phyloP scores from a whole-genome alignment of 805 yeast species.

The Candida quercuum region DNA sequence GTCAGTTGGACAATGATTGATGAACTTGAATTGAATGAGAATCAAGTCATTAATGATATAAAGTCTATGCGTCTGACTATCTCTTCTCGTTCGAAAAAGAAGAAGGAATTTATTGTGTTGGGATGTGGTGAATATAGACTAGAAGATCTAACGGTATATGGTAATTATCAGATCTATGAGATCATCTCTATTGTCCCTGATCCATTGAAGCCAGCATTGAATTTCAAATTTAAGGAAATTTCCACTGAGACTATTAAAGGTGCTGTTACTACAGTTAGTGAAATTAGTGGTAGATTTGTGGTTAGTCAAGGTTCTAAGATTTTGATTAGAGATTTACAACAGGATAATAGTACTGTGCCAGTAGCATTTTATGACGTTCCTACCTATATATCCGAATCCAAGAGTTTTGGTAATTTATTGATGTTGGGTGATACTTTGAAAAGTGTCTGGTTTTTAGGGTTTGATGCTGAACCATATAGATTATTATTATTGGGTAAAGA shows the following conservation, averaged over 20 bases:
- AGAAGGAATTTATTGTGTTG: slow-evolving; percentile 64
- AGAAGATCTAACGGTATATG: slow-evolving; percentile 79
- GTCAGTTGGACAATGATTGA: slow-evolving; percentile 71
- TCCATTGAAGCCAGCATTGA: slow-evolving; percentile 80
- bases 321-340: slow-evolving; percentile 77
- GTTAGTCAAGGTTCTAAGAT: slow-evolving; percentile 81
- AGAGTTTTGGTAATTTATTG: slow-evolving; percentile 78
- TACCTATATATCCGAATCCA: slow-evolving; percentile 71
- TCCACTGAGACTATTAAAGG: slow-evolving; percentile 76
- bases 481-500: slow-evolving; percentile 78
- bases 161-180: slow-evolving; percentile 70
- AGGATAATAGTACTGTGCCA: slow-evolving; percentile 81
- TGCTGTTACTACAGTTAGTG: slow-evolving; percentile 73
- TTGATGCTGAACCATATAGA: slow-evolving; percentile 92
- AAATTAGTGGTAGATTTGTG: slow-evolving; percentile 76
- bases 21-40: slow-evolving; percentile 54
- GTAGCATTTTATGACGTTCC: slow-evolving; percentile 92
- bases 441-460: slow-evolving; percentile 77
- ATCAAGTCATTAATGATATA: slow-evolving; percentile 47
- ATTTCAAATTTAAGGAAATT: slow-evolving; percentile 68
- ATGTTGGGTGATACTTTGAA: slow-evolving; percentile 76
- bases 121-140: slow-evolving; percentile 73
- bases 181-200: slow-evolving; percentile 83
- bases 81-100: slow-evolving; percentile 34
- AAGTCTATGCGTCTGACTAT: slow-evolving; percentile 31